phyloP scores from a whole-genome alignment of 805 yeast species.

The Wickerhamomyces alni region DNA sequence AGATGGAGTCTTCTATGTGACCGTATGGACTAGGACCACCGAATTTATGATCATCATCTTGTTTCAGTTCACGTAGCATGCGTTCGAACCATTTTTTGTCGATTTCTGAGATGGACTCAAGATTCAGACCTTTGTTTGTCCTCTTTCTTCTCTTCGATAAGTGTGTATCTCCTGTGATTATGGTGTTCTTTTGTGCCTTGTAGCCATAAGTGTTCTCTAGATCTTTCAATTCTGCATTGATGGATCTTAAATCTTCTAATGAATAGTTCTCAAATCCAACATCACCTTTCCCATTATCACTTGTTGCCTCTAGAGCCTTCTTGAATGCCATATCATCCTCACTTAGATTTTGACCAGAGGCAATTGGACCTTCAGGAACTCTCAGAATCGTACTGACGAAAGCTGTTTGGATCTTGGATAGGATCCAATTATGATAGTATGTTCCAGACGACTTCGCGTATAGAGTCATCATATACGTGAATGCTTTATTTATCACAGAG shows the following conservation, averaged over 20 bases:
- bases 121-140: background rate
- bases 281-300: background rate
- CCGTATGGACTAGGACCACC: background rate
- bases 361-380: background rate
- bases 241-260: background rate
- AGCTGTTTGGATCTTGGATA: background rate
- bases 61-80: background rate
- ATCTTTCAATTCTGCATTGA: background rate
- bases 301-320: background rate
- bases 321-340: background rate
- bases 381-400: background rate
- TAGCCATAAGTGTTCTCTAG: background rate
- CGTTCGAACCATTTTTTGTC: slow-evolving; percentile 1
- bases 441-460: background rate
- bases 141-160: background rate
- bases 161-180: too few relatives aligned
- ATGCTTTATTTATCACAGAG: background rate
- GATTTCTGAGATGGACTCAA: background rate
- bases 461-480: background rate
- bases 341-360: background rate
- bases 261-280: background rate
- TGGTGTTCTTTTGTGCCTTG: background rate
- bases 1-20: too few relatives aligned
- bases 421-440: slow-evolving; percentile 1
- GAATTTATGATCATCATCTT: background rate